phyloP scores from a whole-genome alignment of 192 early-diverging fungal genomes.

The Backusella tarrabulga region DNA sequence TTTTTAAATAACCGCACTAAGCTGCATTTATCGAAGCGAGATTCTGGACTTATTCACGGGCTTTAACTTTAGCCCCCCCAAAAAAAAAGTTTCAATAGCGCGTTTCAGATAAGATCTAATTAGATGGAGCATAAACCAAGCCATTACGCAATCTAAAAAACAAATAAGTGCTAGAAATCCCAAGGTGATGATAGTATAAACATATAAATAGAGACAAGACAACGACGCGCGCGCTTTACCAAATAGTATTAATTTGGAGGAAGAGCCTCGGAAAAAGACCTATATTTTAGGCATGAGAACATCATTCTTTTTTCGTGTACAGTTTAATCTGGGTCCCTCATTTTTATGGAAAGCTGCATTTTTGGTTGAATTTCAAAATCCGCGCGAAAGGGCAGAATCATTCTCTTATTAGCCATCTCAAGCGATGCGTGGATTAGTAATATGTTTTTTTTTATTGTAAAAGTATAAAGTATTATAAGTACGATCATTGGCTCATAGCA shows the following conservation, averaged over 20 bases:
- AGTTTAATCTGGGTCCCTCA: background rate
- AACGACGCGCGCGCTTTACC: background rate
- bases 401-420: no score
- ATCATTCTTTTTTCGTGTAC: background rate
- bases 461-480: no score
- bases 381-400: conserved; percentile 24
- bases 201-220: background rate
- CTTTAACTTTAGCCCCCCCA: background rate
- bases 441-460: no score
- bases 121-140: background rate
- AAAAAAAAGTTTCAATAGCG: background rate
- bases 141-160: background rate
- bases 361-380: background rate
- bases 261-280: background rate
- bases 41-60: background rate
- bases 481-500: no score
- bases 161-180: background rate
- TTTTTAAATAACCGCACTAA: background rate
- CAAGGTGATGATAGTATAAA: conserved; percentile 4
- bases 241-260: background rate
- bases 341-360: background rate
- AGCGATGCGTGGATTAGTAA: no score
- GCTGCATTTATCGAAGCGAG: background rate
- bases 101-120: conserved; percentile 3
- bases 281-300: background rate